Percentiles rank a stretch among this genome's conserved stretches.
Evolutionary conservation across 169 alveolate genomes (phyloP).

Genomic region (Cryptosporidium ubiquitum): DNA sequence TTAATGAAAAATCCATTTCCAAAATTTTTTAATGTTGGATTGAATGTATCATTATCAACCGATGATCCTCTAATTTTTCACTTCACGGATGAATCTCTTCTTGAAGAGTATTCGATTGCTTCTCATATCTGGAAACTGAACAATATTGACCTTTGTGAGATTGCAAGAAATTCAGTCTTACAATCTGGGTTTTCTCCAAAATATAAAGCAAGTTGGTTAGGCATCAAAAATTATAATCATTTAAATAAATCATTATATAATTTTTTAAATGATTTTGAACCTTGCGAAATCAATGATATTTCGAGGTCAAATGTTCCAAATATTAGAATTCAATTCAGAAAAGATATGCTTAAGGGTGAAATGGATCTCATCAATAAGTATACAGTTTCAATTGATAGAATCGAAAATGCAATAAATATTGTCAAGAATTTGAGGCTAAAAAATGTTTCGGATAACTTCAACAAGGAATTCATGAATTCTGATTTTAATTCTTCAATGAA

Average conservation of each 20-base stretch:
- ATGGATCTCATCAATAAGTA: conserved; percentile 26
- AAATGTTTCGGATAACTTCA: conserved; percentile 7
- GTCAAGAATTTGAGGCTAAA: conserved; percentile 17
- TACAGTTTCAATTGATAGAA: conserved; percentile 9
- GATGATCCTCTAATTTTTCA: conserved; percentile 95
- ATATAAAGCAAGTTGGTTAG: conserved; percentile 79
- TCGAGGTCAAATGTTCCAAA: conserved; percentile 72
- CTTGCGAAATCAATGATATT: conserved; percentile 68
- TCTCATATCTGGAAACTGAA: conserved; percentile 88
- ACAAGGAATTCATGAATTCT: neutral
- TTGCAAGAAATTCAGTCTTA: conserved; percentile 91
- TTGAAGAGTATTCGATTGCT: conserved; percentile 92
- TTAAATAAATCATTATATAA: conserved; percentile 23
- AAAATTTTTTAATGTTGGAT: conserved; percentile 88
- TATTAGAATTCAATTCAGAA: conserved; percentile 73
- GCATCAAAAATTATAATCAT: conserved; percentile 45
- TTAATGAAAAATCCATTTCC: conserved; percentile 88
- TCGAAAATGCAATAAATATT: conserved; percentile 36
- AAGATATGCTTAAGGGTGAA: conserved; percentile 68
- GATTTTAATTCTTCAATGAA: neutral
- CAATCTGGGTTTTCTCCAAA: conserved; percentile 81
- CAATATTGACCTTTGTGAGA: conserved; percentile 90
- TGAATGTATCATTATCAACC: conserved; percentile 91
- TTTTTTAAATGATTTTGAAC: conserved; percentile 25
- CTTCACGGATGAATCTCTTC: conserved; percentile 90